phyloP scores from a whole-genome alignment of 768 basidiomycete genomes.

The Xanthoconium purpureum region DNA sequence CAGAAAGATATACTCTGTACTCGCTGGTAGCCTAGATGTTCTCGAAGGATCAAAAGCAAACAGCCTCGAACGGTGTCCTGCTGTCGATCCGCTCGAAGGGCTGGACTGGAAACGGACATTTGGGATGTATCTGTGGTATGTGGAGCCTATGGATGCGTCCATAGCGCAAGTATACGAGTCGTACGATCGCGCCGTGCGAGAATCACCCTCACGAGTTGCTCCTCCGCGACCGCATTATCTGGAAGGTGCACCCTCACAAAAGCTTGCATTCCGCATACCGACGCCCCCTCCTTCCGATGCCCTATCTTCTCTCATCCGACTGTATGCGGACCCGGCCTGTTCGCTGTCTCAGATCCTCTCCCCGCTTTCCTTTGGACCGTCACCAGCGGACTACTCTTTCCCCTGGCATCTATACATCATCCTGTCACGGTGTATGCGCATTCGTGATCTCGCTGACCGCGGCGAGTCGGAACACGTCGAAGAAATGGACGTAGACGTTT shows the following conservation, averaged over 20 bases:
- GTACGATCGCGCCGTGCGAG: conserved; percentile 48
- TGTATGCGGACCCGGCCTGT: conserved; percentile 69
- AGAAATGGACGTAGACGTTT: conserved; percentile 40
- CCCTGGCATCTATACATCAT: conserved; percentile 93
- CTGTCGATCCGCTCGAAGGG: conserved; percentile 62
- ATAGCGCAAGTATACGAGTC: conserved; percentile 65
- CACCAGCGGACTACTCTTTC: conserved; percentile 76
- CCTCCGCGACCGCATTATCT: conserved; percentile 60
- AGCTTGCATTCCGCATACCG: conserved; percentile 42
- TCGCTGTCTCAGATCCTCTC: conserved; percentile 67
- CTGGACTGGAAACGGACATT: conserved; percentile 95
- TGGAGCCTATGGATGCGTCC: conserved; percentile 64
- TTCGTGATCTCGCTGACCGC: conserved; percentile 88
- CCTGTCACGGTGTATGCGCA: conserved; percentile 75
- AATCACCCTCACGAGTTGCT: conserved; percentile 42
- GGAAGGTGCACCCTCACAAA: conserved; percentile 28
- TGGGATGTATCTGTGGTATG: conserved; percentile 89
- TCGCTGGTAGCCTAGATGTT: conserved; percentile 71
- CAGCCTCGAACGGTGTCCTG: conserved; percentile 50
- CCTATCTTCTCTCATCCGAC: conserved; percentile 75
- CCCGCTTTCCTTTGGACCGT: conserved; percentile 71
- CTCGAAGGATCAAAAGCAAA: conserved; percentile 53
- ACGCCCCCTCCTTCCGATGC: conserved; percentile 58
- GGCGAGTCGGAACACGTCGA: conserved; percentile 41
- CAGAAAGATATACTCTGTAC: conserved; percentile 77